These are phyloP conservation scores for Botrytis deweyae DNA, from an alignment of 2,329 filamentous ascomycete species.

Conservation along the genomic window DNA sequence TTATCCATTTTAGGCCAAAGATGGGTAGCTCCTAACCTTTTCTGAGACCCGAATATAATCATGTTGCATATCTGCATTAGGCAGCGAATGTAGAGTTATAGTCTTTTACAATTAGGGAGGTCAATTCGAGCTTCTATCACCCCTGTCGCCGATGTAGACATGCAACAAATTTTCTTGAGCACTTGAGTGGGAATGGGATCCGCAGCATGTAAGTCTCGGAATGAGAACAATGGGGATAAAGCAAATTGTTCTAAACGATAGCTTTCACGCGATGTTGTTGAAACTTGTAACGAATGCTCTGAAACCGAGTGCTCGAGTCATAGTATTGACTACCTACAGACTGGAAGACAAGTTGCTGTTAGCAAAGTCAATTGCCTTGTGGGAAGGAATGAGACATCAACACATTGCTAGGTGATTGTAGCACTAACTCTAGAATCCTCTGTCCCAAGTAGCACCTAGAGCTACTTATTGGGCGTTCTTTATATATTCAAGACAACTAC, in stretches of 20 bases:
- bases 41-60: background rate
- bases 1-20: background rate
- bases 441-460: background rate
- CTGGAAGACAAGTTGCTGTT: background rate
- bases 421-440: accelerated
- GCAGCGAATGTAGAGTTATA: background rate
- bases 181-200: background rate
- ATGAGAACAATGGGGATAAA: background rate
- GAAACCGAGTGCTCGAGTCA: background rate
- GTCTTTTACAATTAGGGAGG: background rate
- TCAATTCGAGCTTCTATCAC: background rate
- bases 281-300: background rate
- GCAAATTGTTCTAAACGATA: background rate
- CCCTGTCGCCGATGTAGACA: background rate
- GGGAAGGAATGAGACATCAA: background rate
- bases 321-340: background rate
- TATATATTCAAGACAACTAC: background rate
- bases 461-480: background rate
- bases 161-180: background rate
- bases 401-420: background rate
- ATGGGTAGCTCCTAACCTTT: background rate
- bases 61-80: background rate
- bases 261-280: background rate
- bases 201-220: background rate
- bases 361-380: background rate